Evolutionary conservation across 345 rosid genomes (phyloP).

Genomic region (Erodium maritimum): DNA sequence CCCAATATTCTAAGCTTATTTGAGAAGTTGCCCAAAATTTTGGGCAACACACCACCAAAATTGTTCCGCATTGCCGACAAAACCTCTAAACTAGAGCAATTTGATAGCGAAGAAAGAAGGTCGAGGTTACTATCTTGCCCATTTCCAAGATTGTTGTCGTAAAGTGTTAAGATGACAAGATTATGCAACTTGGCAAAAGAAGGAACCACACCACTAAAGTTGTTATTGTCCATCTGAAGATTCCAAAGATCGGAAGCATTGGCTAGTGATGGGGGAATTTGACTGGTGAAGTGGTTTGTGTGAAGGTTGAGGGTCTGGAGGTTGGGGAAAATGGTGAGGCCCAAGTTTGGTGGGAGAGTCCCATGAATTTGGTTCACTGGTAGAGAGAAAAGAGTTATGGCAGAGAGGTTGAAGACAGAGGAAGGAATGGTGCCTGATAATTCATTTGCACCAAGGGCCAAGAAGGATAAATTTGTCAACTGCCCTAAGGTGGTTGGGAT

Average conservation of each 20-base stretch:
- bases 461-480: neutral
- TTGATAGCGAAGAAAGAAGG: neutral
- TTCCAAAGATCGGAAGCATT: neutral
- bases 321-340: slow-evolving; percentile 1
- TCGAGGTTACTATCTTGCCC: neutral
- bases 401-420: too few species aligned
- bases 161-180: neutral
- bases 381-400: too few species aligned
- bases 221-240: slow-evolving; percentile 3
- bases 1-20: neutral
- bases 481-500: neutral
- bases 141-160: slow-evolving; percentile 4
- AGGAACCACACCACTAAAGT: slow-evolving; percentile 10
- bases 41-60: neutral
- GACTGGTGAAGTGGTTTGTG: slow-evolving; percentile 5
- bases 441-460: neutral
- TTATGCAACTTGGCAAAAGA: slow-evolving; percentile 7
- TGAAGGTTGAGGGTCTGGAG: neutral
- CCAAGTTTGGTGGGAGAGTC: neutral
- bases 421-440: neutral
- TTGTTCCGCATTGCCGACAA: rapidly evolving
- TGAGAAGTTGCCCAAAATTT: neutral
- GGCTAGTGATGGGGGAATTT: slow-evolving; percentile 6
- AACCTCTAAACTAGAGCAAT: neutral
- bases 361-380: neutral